Conservation (phyloP, 352 stramenopile species). For the Phytophthora hybrid region DNA sequence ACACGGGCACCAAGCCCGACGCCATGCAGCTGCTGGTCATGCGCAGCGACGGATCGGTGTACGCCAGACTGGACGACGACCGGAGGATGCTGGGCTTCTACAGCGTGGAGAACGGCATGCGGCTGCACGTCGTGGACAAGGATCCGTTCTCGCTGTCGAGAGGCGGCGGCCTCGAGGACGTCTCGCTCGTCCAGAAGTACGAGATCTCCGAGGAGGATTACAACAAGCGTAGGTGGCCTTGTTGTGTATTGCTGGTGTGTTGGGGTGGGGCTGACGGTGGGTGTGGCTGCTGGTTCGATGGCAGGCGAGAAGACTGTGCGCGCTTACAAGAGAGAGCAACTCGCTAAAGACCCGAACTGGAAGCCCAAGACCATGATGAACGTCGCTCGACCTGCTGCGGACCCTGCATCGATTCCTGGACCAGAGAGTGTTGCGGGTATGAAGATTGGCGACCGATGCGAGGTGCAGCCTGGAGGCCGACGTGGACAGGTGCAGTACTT, state of each 20-base stretch:
- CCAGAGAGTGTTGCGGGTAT: conserved; percentile 87
- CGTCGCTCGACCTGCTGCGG: conserved; percentile 29
- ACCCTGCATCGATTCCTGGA: conserved; percentile 59
- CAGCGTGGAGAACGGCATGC: conserved; percentile 90
- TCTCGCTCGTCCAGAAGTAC: conserved; percentile 98
- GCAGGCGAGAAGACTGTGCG: conserved; percentile 96
- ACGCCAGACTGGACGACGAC: conserved; percentile 74
- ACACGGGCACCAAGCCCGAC: conserved; percentile 95
- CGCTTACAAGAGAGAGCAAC: conserved; percentile 96
- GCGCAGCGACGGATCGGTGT: conserved; percentile 57
- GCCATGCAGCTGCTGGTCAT: conserved; percentile 86
- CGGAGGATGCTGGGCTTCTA: conserved; percentile 93
- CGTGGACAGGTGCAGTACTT: conserved; percentile 94
- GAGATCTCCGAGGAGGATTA: conserved; percentile 99
- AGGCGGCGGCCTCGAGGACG: conserved; percentile 96
- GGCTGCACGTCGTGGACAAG: conserved; percentile 95
- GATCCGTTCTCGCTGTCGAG: conserved; percentile 97
- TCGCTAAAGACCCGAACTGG: conserved; percentile 96
- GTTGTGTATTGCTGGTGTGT: no score
- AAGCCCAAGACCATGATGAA: conserved; percentile 90
- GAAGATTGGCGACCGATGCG: conserved; percentile 93
- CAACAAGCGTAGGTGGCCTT: conserved; percentile 93
- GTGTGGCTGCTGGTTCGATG: conserved; percentile 5
- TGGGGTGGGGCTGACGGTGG: not conserved
- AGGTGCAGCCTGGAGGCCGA: conserved; percentile 96